phyloP scores from a whole-genome alignment of 352 stramenopile species.

The Phytophthora ramorum region DNA sequence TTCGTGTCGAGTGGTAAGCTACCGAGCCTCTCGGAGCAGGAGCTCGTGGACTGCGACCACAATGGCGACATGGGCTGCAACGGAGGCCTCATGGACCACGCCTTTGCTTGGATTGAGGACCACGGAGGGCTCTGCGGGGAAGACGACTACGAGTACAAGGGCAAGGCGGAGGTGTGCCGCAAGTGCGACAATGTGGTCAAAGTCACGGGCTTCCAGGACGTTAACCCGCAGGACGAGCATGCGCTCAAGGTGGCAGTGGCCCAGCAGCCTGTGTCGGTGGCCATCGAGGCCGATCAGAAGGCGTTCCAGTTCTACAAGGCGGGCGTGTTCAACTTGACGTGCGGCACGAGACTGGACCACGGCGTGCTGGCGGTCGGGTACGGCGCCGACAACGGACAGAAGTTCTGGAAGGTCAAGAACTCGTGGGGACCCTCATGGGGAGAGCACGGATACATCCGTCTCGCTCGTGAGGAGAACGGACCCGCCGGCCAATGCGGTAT shows the following conservation, averaged over 20 bases:
- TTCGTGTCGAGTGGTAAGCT: constrained; percentile 94
- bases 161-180: constrained; percentile 70
- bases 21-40: constrained; percentile 95
- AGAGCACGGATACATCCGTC: constrained; percentile 89
- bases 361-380: constrained; percentile 95
- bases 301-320: constrained; percentile 84
- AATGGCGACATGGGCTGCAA: constrained; percentile 96
- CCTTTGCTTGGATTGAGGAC: constrained; percentile 95
- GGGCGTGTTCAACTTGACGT: constrained; percentile 72
- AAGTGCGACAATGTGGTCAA: constrained; percentile 87
- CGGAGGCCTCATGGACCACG: constrained; percentile 98
- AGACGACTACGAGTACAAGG: constrained; percentile 96
- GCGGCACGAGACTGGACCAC: constrained; percentile 90
- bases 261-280: constrained; percentile 86
- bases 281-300: constrained; percentile 86
- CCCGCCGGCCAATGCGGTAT: constrained; percentile 95
- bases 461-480: constrained; percentile 87
- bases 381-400: constrained; percentile 78
- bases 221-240: constrained; percentile 77
- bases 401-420: constrained; percentile 97
- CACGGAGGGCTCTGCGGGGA: constrained; percentile 94
- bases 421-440: constrained; percentile 92
- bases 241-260: constrained; percentile 87
- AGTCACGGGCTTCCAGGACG: constrained; percentile 83
- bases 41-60: constrained; percentile 98